These are phyloP conservation scores for Saturnispora sekii DNA, from an alignment of 805 yeast species.

Conservation along the genomic window DNA sequence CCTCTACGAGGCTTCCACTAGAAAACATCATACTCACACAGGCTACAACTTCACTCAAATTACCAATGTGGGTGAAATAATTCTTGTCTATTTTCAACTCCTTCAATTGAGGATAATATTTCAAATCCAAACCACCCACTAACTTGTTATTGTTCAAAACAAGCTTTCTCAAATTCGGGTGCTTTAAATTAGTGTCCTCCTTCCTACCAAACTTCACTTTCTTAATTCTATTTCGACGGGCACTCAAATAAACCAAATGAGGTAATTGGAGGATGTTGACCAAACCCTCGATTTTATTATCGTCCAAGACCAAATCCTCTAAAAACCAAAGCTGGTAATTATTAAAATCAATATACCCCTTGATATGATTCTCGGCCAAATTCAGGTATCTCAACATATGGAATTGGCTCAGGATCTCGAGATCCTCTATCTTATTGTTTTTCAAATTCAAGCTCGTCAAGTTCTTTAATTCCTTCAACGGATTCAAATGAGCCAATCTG, in stretches of 20 bases:
- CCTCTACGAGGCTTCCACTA: constrained; percentile 15
- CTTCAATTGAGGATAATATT: constrained; percentile 30
- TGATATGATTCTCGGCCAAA: constrained; percentile 32
- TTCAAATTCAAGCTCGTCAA: constrained; percentile 32
- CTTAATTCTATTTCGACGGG: constrained; percentile 33
- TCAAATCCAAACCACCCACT: constrained; percentile 19
- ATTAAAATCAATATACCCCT: constrained; percentile 31
- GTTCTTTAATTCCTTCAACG: constrained; percentile 31
- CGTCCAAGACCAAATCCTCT: constrained; percentile 35
- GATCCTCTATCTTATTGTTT: constrained; percentile 27
- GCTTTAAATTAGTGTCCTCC: constrained; percentile 26
- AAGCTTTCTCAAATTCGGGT: constrained; percentile 8
- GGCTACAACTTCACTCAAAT: constrained; percentile 29
- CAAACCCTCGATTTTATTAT: constrained; percentile 30
- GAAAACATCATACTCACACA: constrained; percentile 37
- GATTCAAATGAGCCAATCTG: constrained; percentile 27
- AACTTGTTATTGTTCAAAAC: constrained; percentile 9
- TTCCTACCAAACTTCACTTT: constrained; percentile 14
- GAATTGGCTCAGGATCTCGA: constrained; percentile 31
- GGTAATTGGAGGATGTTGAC: constrained; percentile 29
- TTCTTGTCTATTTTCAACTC: constrained; percentile 37
- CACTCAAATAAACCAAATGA: constrained; percentile 30
- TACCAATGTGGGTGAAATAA: constrained; percentile 19
- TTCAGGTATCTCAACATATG: constrained; percentile 33
- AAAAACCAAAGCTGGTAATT: constrained; percentile 29